Percentiles rank a stretch among this genome's conserved stretches.
Conservation (phyloP, 2,329 filamentous ascomycete species). For the Trichophyton simii region DNA sequence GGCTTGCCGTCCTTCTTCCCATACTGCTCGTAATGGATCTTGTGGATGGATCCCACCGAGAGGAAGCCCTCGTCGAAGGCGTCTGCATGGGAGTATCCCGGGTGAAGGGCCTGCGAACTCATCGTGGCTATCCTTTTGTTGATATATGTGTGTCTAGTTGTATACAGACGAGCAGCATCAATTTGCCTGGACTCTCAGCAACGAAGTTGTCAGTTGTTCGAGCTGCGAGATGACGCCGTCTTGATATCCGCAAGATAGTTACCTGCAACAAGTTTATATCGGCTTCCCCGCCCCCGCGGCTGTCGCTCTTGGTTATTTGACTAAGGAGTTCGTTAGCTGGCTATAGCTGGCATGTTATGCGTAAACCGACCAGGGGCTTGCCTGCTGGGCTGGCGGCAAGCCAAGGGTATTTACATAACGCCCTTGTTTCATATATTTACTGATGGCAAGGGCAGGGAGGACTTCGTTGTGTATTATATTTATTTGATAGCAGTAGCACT, state of each 20-base stretch:
- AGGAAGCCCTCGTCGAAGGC: slow-evolving; percentile 25
- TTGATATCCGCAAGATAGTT: not conserved
- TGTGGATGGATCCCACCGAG: slow-evolving; percentile 24
- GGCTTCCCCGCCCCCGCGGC: not conserved
- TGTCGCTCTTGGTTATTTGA: too few species aligned
- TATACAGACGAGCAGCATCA: not conserved
- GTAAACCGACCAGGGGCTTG: not conserved
- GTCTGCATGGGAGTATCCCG: slow-evolving; percentile 23
- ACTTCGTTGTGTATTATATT: too few species aligned
- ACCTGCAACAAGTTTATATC: not conserved
- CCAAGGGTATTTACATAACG: not conserved
- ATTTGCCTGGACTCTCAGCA: too few species aligned
- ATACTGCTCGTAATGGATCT: slow-evolving; percentile 30
- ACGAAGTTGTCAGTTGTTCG: not conserved
- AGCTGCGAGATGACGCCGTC: not conserved
- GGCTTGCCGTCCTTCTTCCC: slow-evolving; percentile 28
- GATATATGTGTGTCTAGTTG: not conserved
- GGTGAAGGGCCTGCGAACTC: not conserved
- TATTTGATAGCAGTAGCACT: too few species aligned
- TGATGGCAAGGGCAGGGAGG: too few species aligned
- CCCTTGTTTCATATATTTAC: too few species aligned
- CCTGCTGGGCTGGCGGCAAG: not conserved
- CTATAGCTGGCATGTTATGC: too few species aligned
- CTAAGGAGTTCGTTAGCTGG: too few species aligned
- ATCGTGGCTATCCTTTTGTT: not conserved